Evolutionary conservation across 805 yeast species (phyloP), one percentile per base, ranked within the genome.

Genomic region (Myxozyma neglecta): DNA sequence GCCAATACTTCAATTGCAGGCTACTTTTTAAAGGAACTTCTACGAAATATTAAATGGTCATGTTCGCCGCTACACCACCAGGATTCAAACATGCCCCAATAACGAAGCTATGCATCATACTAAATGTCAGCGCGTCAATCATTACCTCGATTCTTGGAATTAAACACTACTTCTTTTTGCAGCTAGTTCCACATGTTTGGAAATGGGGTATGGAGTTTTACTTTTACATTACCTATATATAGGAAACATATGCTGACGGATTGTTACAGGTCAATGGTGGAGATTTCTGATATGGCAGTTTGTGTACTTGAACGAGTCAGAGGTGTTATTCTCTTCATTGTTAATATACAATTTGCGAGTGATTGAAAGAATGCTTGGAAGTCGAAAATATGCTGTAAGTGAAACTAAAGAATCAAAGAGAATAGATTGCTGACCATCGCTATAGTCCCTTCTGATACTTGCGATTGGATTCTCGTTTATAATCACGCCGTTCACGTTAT

Each of bases 81-180:
- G 80, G 80, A 1, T 73, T 78, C 63, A 65, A 63, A 16, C 61
- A 71, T 53, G 71, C 77, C 8, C 80, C 79, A 2, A 74, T 76
- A 8, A 71, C 80, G 9, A 71, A 71, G 58, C 36, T 59, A 5
- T 44, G 72, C 34, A 68, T 72, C 3, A 60, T 65, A 36, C 20
- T 66, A 34, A 59, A 74, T 0, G 53, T 72, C 8, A 65, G 63
- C 0, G 48, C 70, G 1, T 77, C 81, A 1, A 56, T 78, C 14
- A 34, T 75, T 4, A 70, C 77, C 7, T 70, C 80, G 3, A 69
- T 78, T 13, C 64, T 77, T 5, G 74, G 73, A 4, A 67, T 73
- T 13, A 78, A 78, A 63, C 77, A 77, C 57, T 42, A 74, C 48
- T 74, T 71, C 57, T 71, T 70, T 35, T 67, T 72, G 44, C 66